Evolutionary conservation across 352 stramenopile genomes (phyloP).

Genomic region (Phytophthora quininea): DNA sequence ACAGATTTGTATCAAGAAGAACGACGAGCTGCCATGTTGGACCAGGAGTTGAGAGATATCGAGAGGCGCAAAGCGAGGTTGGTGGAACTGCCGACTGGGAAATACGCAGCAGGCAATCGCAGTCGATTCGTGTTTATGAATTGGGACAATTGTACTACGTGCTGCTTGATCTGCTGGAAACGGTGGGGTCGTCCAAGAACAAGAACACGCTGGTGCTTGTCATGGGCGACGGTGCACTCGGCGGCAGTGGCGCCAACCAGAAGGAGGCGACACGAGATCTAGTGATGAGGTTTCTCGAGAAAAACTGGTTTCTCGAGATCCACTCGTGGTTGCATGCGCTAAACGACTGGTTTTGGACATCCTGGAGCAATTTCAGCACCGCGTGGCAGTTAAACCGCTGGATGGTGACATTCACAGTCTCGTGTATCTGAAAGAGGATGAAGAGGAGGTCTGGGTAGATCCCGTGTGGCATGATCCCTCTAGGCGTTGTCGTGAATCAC

Average conservation of each 20-base stretch:
- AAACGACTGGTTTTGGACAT: constrained; percentile 40
- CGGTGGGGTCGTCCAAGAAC: constrained; percentile 17
- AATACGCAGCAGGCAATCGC: constrained; percentile 22
- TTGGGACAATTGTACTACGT: constrained; percentile 53
- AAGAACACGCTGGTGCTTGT: constrained; percentile 49
- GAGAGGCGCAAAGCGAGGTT: constrained; percentile 19
- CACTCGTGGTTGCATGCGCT: constrained; percentile 46
- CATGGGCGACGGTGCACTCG: constrained; percentile 42
- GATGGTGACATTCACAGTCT: constrained; percentile 34
- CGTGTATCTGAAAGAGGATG: constrained; percentile 32
- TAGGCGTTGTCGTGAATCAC: constrained; percentile 12
- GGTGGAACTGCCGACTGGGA: constrained; percentile 11
- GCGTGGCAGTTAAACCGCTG: constrained; percentile 33
- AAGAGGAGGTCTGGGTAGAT: constrained; percentile 28
- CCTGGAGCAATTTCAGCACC: constrained; percentile 30
- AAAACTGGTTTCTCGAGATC: constrained; percentile 46
- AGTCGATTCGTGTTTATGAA: constrained; percentile 50
- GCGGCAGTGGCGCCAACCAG: constrained; percentile 31
- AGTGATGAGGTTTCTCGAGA: constrained; percentile 35
- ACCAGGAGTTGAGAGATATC: constrained; percentile 22
- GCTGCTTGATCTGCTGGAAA: constrained; percentile 33
- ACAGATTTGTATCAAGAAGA: constrained; percentile 21
- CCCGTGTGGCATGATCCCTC: constrained; percentile 19
- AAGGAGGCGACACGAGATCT: constrained; percentile 41
- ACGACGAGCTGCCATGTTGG: constrained; percentile 20